These are phyloP conservation scores for Otatea glauca DNA, from an alignment of 176 grass and related monocot species.

Conservation along the genomic window DNA sequence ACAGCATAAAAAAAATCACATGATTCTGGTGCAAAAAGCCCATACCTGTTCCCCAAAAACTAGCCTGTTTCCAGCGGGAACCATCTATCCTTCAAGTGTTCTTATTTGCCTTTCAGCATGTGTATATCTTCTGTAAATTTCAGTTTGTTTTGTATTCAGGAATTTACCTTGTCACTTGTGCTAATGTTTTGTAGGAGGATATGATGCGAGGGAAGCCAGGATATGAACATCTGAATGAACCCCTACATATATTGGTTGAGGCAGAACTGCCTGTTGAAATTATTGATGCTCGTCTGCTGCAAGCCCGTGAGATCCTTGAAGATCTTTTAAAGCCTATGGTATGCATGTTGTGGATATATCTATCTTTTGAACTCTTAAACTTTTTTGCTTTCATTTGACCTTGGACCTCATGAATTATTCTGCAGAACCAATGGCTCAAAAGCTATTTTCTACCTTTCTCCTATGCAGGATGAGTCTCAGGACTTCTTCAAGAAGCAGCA, in stretches of 20 bases:
- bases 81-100: neutral
- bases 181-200: constrained; percentile 64
- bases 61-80: neutral
- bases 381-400: neutral
- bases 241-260: constrained; percentile 92
- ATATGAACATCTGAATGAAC: constrained; percentile 96
- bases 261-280: constrained; percentile 85
- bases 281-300: constrained; percentile 79
- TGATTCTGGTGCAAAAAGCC: neutral
- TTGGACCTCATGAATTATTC: neutral
- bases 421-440: constrained; percentile 4
- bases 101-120: constrained; percentile 18
- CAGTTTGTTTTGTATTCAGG: neutral
- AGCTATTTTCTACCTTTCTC: constrained; percentile 14
- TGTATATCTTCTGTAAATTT: constrained; percentile 9
- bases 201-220: constrained; percentile 95
- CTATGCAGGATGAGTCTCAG: constrained; percentile 83
- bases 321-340: constrained; percentile 92
- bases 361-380: neutral
- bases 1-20: no score
- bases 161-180: neutral
- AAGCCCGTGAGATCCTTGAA: constrained; percentile 88
- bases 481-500: constrained; percentile 99
- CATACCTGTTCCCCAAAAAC: neutral
- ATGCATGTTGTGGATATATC: constrained; percentile 35